phyloP scores from a whole-genome alignment of 257 asterid species.

The Leonotis leonurus region DNA sequence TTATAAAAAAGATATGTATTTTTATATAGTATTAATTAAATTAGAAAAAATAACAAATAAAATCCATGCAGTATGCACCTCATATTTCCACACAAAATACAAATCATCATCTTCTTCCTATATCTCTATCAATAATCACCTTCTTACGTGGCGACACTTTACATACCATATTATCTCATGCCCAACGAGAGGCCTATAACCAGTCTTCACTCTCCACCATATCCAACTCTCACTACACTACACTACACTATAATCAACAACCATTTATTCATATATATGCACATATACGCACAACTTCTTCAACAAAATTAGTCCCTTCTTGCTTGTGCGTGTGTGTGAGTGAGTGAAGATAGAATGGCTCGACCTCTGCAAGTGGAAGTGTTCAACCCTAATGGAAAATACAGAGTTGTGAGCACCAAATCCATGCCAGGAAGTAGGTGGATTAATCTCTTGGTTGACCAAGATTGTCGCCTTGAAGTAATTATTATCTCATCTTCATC shows the following conservation, averaged over 20 bases:
- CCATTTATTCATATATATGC: neutral
- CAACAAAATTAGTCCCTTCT: neutral
- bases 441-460: slow-evolving; percentile 75
- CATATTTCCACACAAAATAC: neutral
- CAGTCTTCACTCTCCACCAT: neutral
- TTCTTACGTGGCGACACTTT: neutral
- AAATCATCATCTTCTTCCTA: neutral
- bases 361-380: slow-evolving; percentile 79
- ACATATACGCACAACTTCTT: neutral
- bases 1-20: no score
- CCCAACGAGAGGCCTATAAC: neutral
- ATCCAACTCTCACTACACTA: neutral
- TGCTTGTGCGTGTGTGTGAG: neutral
- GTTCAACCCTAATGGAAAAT: slow-evolving; percentile 83
- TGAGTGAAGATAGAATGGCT: slow-evolving; percentile 38
- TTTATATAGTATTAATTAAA: no score
- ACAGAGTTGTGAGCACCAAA: slow-evolving; percentile 86
- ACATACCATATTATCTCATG: neutral
- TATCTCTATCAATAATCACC: neutral
- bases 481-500: neutral
- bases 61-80: neutral
- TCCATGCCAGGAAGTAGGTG: slow-evolving; percentile 96
- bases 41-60: no score
- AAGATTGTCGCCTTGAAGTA: slow-evolving; percentile 96
- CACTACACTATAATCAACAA: neutral